Base-by-base conservation (phyloP, 2,329 filamentous ascomycete genomes). In the Epichloe glyceriae region DNA sequence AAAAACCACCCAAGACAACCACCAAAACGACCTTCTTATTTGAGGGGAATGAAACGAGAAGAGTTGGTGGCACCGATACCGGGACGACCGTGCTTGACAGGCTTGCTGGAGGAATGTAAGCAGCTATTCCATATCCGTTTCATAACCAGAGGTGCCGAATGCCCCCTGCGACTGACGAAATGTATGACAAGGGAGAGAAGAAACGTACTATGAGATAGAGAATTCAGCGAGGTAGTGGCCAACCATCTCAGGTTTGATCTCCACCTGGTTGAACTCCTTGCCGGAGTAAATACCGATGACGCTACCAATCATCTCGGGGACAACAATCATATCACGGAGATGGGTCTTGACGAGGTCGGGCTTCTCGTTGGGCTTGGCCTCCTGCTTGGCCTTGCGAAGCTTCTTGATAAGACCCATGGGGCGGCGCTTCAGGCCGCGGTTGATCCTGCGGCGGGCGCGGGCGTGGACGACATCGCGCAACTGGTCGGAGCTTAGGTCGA, bases 381-480 rank as follows among this genome's bases (percentile, higher is more conserved):
- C 89, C 77, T 95, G 88, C 86, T 96, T 96, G 64, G 93, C 86
- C 83, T 96, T 97, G 74, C 93, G 91, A 69, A 98, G 88, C 85
- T 98, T 98, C 88, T 97, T 97, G 85, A 98, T 97, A 69, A 98
- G 81, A 67, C 93, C 93, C 93, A 98, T 97, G 68, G 93, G 93
- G 82, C 95, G 95, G 80, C 93, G 90, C 87, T 97, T 98, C 68
- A 98, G 86, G 69, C 93, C 93, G 64, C 93, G 91, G 86, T 97
- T 97, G 86, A 98, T 97, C 73, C 94, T 84, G 75, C 93, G 85
- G 72, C 93, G 91, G 71, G 93, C 93, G 73, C 93, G 93, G 69
- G 93, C 93, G 81, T 98, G 93, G 69, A 98, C 90, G 73, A 98
- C 88, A 86, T 96, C 90, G 70, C 93, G 90, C 74, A 98, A 89